A percentile compares a stretch with the other conserved stretches of the same genome.
Evolutionary conservation across 2,329 filamentous ascomycete species (phyloP).

Genomic region (Didymella lethalis): DNA sequence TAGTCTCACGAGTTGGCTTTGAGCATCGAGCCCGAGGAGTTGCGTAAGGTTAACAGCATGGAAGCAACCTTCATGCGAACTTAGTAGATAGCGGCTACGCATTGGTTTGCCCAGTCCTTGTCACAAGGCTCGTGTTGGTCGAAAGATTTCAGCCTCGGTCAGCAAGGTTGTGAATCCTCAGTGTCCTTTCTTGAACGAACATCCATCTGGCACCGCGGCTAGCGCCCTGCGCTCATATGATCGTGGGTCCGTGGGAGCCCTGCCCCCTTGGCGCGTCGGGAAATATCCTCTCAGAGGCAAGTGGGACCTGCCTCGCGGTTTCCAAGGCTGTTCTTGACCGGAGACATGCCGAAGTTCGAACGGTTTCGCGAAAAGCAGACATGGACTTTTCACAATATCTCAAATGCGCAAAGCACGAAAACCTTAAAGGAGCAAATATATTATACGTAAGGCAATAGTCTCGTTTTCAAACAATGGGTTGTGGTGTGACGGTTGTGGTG

Average conservation of each 20-base stretch:
- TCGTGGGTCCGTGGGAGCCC: not conserved
- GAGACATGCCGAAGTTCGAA: not conserved
- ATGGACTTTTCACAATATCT: not conserved
- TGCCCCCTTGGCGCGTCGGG: not conserved
- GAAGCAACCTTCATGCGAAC: not conserved
- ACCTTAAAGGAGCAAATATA: too few relatives aligned
- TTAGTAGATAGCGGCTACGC: not conserved
- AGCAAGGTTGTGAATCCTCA: not conserved
- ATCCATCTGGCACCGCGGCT: not conserved
- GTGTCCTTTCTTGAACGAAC: not conserved
- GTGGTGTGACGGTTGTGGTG: not conserved
- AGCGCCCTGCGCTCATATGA: not conserved
- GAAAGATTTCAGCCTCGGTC: not conserved
- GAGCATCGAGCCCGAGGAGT: not conserved
- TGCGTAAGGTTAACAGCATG: not conserved
- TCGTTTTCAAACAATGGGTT: not conserved
- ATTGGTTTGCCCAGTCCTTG: not conserved
- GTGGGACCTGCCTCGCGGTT: not conserved
- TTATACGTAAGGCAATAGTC: not conserved
- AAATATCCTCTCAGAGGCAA: not conserved
- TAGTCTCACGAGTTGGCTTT: not conserved
- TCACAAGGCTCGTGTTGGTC: not conserved
- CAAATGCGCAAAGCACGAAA: not conserved
- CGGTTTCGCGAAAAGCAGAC: not conserved
- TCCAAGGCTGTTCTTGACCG: not conserved